Evolutionary conservation across 495 filamentous ascomycete species (phyloP).

Genomic region (Hypoxylon cercidicola): DNA sequence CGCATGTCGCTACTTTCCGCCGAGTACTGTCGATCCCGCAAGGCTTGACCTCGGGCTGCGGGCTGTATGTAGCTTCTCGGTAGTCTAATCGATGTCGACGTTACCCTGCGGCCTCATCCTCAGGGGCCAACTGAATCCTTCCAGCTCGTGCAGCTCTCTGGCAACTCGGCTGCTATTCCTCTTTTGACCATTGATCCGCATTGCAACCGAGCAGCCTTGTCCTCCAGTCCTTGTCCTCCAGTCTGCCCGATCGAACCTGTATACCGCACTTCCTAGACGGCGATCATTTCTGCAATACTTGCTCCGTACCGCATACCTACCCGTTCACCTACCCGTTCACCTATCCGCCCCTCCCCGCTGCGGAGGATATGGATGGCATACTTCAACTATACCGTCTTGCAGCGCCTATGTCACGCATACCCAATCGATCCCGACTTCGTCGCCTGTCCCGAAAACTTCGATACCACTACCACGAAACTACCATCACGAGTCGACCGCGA

Average conservation of each 20-base stretch:
- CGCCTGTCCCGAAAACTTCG: conserved; percentile 16
- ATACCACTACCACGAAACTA: conserved; percentile 6
- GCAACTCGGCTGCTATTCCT: conserved; percentile 38
- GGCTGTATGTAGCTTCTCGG: conserved; percentile 3
- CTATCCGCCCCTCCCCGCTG: conserved; percentile 33
- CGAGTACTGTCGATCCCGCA: conserved; percentile 25
- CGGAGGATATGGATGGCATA: conserved; percentile 20
- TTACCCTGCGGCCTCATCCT: conserved; percentile 13
- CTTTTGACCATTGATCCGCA: conserved; percentile 35
- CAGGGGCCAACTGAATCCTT: conserved; percentile 20
- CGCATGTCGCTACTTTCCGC: conserved; percentile 3
- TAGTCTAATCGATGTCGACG: conserved; percentile 29
- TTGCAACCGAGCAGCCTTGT: conserved; percentile 37
- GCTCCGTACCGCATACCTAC: neutral
- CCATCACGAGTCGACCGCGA: conserved; percentile 12
- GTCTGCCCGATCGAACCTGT: conserved; percentile 6
- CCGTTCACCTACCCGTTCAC: conserved; percentile 1
- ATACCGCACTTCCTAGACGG: conserved; percentile 27
- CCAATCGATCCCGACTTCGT: conserved; percentile 21
- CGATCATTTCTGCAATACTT: conserved; percentile 29
- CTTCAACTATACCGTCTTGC: conserved; percentile 19
- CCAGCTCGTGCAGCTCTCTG: conserved; percentile 20
- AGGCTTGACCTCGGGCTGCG: conserved; percentile 12
- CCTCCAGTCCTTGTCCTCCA: no score
- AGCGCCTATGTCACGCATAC: conserved; percentile 20